phyloP scores from a whole-genome alignment of 306 rosid genomes.

The Fragaria iinumae region DNA sequence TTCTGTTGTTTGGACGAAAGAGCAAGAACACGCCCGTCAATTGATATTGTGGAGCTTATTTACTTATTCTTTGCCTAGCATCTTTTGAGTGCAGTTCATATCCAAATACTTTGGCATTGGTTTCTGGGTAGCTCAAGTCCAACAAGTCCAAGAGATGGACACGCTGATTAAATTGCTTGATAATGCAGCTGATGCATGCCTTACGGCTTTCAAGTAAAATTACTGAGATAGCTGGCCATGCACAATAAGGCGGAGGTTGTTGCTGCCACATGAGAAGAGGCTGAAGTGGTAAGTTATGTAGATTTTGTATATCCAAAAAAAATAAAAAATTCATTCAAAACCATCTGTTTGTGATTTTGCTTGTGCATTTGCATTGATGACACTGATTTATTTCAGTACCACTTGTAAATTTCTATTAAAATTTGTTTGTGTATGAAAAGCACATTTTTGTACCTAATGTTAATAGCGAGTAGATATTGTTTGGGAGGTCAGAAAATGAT shows the following conservation, averaged over 20 bases:
- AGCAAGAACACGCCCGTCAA: slow-evolving; percentile 39
- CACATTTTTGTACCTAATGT: slow-evolving; percentile 1
- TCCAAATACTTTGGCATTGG: slow-evolving; percentile 15
- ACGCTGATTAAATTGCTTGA: slow-evolving; percentile 32
- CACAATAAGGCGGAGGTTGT: slow-evolving; percentile 40
- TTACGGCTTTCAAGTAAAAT: slow-evolving; percentile 36
- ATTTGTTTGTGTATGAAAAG: slow-evolving; percentile 23
- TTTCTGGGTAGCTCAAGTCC: slow-evolving; percentile 24
- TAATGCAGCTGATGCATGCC: slow-evolving; percentile 31
- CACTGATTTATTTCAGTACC: slow-evolving; percentile 17
- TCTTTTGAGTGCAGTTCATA: slow-evolving; percentile 28
- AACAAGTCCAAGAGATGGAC: slow-evolving; percentile 19
- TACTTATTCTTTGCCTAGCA: slow-evolving; percentile 24
- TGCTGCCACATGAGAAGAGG: slow-evolving; percentile 39
- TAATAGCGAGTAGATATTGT: slow-evolving; percentile 12
- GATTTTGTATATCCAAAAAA: slow-evolving; percentile 19
- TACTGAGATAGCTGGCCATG: slow-evolving; percentile 33
- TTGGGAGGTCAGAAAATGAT: not conserved
- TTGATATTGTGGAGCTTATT: slow-evolving; percentile 33
- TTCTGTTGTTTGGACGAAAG: slow-evolving; percentile 83
- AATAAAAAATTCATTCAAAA: slow-evolving; percentile 20
- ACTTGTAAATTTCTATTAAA: slow-evolving; percentile 13
- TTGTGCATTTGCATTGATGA: slow-evolving; percentile 21
- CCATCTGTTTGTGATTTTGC: slow-evolving; percentile 24
- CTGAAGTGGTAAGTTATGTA: slow-evolving; percentile 37